Evolutionary conservation across 2,329 filamentous ascomycete genomes (phyloP).

Genomic region (Trichoderma pleuroti): DNA sequence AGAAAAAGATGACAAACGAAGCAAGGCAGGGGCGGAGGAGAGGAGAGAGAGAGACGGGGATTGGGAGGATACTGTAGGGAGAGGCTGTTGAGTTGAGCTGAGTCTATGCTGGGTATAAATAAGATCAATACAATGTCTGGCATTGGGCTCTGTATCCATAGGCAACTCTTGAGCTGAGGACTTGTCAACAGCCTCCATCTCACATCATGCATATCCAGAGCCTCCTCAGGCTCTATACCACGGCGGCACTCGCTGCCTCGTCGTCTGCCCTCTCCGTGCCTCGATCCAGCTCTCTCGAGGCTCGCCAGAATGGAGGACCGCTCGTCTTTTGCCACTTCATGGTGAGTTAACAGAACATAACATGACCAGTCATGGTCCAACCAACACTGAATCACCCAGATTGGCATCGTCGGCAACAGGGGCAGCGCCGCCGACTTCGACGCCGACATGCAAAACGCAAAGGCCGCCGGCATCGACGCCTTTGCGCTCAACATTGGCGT

Average conservation of each 20-base stretch:
- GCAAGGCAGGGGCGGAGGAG: no score
- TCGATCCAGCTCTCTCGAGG: not conserved
- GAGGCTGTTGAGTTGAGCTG: not conserved
- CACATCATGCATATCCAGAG: not conserved
- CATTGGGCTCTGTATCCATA: not conserved
- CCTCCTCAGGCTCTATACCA: not conserved
- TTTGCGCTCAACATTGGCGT: slow-evolving; percentile 50
- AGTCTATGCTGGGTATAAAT: not conserved
- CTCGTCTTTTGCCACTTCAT: not conserved
- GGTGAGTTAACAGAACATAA: not conserved
- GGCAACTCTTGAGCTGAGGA: not conserved
- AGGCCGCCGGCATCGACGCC: slow-evolving; percentile 43
- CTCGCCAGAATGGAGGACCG: not conserved
- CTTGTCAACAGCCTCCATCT: not conserved
- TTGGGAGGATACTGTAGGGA: not conserved
- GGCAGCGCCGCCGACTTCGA: slow-evolving; percentile 43
- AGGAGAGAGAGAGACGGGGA: not conserved
- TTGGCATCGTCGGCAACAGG: slow-evolving; percentile 43
- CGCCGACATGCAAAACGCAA: slow-evolving; percentile 44
- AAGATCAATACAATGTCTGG: not conserved
- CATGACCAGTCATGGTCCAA: not conserved
- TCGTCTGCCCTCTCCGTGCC: not conserved
- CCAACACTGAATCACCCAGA: slow-evolving; percentile 29
- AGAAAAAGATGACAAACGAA: no score
- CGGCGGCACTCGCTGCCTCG: not conserved